Evolutionary conservation across 805 yeast species (phyloP), one percentile per base, ranked within the genome.

Genomic region (Pichia insulana): DNA sequence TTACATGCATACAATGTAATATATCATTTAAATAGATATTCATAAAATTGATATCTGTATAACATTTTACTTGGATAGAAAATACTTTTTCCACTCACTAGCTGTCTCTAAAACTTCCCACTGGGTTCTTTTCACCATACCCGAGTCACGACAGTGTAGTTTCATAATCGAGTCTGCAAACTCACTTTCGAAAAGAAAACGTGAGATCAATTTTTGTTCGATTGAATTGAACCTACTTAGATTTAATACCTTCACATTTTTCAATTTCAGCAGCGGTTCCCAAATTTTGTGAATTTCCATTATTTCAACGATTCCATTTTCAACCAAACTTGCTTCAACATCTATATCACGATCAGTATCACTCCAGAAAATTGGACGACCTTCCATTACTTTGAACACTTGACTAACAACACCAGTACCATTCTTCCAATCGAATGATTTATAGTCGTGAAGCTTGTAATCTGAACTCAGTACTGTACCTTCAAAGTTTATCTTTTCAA

Each of bases 391-490:
- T 50, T 35, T 41, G 43, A 22, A n/a, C 41, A n/a, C 31, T 36
- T 43, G 30, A 32, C 18, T 30, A 37, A 39, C 28, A 30, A 56
- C 56, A 34, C 55, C 46, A 27, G 30, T 37, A 36, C 48, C 30
- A 40, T 45, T 45, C 18, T 49, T 42, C 58, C 61, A 57, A 40
- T 69, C 64, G 48, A 69, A 71, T 16, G 62, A 49, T 37, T 53
- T 60, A 22, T 65, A 62, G 38, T 65, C 62, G 12, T 57, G 55
- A 36, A 79, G 64, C 45, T 73, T 70, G 54, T 80, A 86, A 61
- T 87, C 96, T 13, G 68, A 64, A 6, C 85, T 80, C 9, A 85
- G 62, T 1, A 83, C 71, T 7, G 86, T 51, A 37, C 72, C 71
- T 5, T 77, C 77, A n/a, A 87, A 58, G 51, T 87, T 70, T 19